Evolutionary conservation across 2,329 filamentous ascomycete genomes (phyloP), one percentile per base, ranked within the genome.

Genomic region (Scedosporium aurantiacum): DNA sequence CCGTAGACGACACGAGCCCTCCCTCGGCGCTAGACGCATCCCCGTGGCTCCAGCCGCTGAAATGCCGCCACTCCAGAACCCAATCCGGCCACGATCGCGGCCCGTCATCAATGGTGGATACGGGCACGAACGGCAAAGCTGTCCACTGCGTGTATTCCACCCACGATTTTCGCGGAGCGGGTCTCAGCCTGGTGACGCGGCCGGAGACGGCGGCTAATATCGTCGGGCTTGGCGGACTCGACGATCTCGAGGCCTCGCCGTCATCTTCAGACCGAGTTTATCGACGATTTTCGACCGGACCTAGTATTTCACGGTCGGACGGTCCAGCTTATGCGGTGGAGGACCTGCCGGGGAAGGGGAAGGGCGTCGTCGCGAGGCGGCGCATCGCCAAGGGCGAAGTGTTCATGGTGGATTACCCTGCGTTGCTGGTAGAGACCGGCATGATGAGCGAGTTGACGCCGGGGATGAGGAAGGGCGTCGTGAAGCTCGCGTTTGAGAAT

Each of bases 301-400:
- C 52, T 23, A 37, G 32, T 37, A 25, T 47, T 16, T 23, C 43
- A 7, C 14, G 8, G 1, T 27, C 21, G 7, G 28, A 16, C 6
- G 27, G 54, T 1, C 60, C 63, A 7, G 65, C 68, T 0, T 74
- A 72, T 62, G 63, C 65, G 18, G 58, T 72, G 40, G 47, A 62
- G 25, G 64, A 69, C 4, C 64, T 71, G 0, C 65, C 67, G 1
- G 70, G 68, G 0, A 72, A 70, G 57, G 73, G 71, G 0, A 63
- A 68, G 12, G 73, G 73, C 7, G 68, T 70, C 2, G 54, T 74
- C 12, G 73, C 71, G 1, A 67, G 65, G 12, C 65, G 66, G n/a
- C 64, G 62, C 10, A 73, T 75, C 56, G 60, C 54, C 3, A 66
- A 66, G 52, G 72, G 70, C 8, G 69, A 71, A 57, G 65, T 72